A percentile compares a stretch with the other conserved stretches of the same genome.
Evolutionary conservation across 805 yeast genomes (phyloP).

Genomic region (Blastobotrys attinorum): DNA sequence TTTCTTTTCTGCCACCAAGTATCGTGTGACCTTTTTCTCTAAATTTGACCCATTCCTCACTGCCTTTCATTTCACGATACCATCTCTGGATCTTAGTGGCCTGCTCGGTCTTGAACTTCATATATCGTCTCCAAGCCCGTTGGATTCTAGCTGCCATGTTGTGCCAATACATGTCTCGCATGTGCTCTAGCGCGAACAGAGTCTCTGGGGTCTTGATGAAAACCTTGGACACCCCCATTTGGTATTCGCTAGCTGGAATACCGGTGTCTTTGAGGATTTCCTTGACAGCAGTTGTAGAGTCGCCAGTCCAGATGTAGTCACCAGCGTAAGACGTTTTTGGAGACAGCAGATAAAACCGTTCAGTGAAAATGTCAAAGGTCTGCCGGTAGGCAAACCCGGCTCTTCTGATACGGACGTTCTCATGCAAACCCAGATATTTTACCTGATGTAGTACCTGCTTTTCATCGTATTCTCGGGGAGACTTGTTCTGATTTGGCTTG

Average conservation of each 20-base stretch:
- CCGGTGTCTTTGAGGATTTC: constrained; percentile 50
- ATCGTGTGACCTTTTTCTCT: constrained; percentile 76
- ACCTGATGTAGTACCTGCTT: constrained; percentile 91
- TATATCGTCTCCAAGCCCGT: constrained; percentile 88
- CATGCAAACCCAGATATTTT: constrained; percentile 91
- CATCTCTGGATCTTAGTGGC: constrained; percentile 75
- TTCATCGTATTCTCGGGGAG: constrained; percentile 83
- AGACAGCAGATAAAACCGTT: constrained; percentile 82
- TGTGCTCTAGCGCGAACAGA: constrained; percentile 84
- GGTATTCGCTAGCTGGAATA: constrained; percentile 76
- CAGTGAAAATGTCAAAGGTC: constrained; percentile 92
- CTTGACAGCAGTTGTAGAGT: constrained; percentile 44
- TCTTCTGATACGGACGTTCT: constrained; percentile 93
- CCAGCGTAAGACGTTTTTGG: constrained; percentile 90
- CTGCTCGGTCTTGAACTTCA: constrained; percentile 75
- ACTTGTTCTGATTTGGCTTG: constrained; percentile 90
- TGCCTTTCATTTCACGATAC: constrained; percentile 73
- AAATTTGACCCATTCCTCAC: constrained; percentile 73
- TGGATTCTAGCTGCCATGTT: constrained; percentile 97
- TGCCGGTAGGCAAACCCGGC: constrained; percentile 98
- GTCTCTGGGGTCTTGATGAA: constrained; percentile 97
- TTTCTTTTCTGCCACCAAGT: constrained; percentile 70
- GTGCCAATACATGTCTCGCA: constrained; percentile 97
- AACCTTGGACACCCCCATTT: constrained; percentile 84
- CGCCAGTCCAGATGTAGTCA: constrained; percentile 60